A percentile compares a stretch with the other conserved stretches of the same genome.
phyloP scores from a whole-genome alignment of 2,329 filamentous ascomycete genomes.

The Botrytis byssoidea region DNA sequence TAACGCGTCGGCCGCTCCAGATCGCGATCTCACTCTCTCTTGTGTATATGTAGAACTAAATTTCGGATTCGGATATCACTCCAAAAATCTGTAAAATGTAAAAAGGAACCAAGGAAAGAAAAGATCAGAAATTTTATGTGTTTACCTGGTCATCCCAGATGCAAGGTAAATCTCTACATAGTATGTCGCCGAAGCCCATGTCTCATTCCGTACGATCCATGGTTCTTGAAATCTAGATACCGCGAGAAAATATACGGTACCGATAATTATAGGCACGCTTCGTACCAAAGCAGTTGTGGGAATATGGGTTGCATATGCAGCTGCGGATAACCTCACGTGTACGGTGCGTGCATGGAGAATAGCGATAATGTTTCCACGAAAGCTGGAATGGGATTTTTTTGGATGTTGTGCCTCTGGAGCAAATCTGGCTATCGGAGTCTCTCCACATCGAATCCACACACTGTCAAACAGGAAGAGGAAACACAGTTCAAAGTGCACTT shows the following conservation, averaged over 20 bases:
- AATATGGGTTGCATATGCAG: neutral
- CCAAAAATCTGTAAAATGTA: neutral
- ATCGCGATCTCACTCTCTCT: neutral
- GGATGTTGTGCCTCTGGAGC: constrained; percentile 1
- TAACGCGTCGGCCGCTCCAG: neutral
- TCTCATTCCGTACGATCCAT: constrained; percentile 2
- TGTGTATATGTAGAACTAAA: neutral
- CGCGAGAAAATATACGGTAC: neutral
- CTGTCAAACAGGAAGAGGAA: neutral
- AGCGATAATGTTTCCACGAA: neutral
- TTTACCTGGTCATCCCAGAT: neutral
- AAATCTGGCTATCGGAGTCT: neutral
- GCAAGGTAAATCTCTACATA: constrained; percentile 11
- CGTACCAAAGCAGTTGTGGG: neutral
- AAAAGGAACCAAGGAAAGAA: neutral
- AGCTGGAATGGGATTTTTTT: neutral
- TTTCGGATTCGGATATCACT: neutral
- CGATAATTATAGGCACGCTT: neutral
- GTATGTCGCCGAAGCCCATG: constrained; percentile 9
- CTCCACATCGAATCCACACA: neutral
- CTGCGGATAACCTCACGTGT: constrained; percentile 3
- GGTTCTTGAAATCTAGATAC: neutral
- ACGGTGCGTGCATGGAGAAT: neutral
- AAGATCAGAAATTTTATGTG: neutral
- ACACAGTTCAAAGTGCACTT: neutral